A percentile compares a stretch with the other conserved stretches of the same genome.
phyloP scores from a whole-genome alignment of 2,329 filamentous ascomycete species.

The Dactylellina haptotyla region DNA sequence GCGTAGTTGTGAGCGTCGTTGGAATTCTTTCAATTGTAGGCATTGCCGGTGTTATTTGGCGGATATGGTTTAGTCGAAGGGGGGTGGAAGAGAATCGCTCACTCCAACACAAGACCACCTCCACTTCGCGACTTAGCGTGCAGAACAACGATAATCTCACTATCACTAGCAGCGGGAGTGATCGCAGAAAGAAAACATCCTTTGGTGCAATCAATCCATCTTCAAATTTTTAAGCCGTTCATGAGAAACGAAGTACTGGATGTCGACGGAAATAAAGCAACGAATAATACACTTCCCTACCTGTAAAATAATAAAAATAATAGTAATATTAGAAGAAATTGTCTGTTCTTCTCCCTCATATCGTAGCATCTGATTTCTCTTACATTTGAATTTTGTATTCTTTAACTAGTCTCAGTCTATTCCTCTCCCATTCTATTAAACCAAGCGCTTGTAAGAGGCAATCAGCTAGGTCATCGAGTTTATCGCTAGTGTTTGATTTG shows the following conservation, averaged over 20 bases:
- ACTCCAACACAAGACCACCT: constrained; percentile 8
- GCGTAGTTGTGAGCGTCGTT: constrained; percentile 47
- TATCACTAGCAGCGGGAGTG: not conserved
- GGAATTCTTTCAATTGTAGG: constrained; percentile 41
- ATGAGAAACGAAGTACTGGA: no score
- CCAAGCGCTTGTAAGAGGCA: constrained; percentile 80
- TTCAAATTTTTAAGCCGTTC: constrained; percentile 31
- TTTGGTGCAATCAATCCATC: constrained; percentile 34
- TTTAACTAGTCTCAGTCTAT: constrained; percentile 62
- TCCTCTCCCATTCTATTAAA: constrained; percentile 79
- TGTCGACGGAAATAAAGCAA: no score
- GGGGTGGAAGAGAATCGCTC: constrained; percentile 24
- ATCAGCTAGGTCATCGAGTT: constrained; percentile 84
- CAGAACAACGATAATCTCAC: constrained; percentile 22
- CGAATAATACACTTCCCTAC: no score
- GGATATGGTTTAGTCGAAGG: constrained; percentile 49
- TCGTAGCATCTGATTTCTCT: not conserved
- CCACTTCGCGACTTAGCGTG: constrained; percentile 18
- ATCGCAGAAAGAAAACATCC: constrained; percentile 28
- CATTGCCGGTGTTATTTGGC: constrained; percentile 45
- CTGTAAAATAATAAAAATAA: no score
- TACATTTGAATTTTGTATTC: not conserved
- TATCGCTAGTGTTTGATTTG: constrained; percentile 61
- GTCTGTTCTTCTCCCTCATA: no score
- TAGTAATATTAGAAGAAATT: no score